Percentiles rank a stretch among this genome's conserved stretches.
Evolutionary conservation across 2,329 filamentous ascomycete species (phyloP).

Genomic region (Colletotrichum sp.): DNA sequence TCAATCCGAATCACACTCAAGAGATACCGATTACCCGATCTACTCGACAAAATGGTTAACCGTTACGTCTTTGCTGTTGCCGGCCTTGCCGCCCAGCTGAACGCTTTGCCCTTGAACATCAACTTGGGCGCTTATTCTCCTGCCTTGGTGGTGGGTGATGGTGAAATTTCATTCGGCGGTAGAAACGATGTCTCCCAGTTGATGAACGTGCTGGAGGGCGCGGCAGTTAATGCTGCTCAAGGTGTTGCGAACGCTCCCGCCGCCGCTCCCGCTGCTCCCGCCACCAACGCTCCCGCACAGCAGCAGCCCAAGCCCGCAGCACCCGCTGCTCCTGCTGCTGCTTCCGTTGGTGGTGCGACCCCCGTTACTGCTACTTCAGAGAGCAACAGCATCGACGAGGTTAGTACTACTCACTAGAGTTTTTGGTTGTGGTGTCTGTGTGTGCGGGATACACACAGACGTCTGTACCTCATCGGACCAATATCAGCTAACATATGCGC

Average conservation of each 20-base stretch:
- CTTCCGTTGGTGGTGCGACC: background rate
- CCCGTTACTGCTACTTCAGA: conserved; percentile 4
- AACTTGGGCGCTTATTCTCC: conserved; percentile 40
- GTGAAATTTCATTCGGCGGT: conserved; percentile 53
- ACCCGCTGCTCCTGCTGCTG: conserved; percentile 17
- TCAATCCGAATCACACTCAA: conserved; percentile 6
- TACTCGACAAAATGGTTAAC: conserved; percentile 21
- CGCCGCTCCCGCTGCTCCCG: conserved; percentile 33
- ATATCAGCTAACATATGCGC: background rate
- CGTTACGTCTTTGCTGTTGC: conserved; percentile 33
- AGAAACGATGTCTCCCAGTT: conserved; percentile 48
- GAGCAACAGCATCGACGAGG: conserved; percentile 12
- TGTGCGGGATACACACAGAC: conserved; percentile 33
- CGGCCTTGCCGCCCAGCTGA: conserved; percentile 29
- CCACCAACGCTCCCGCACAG: conserved; percentile 11
- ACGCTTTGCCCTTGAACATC: conserved; percentile 37
- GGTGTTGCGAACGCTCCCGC: conserved; percentile 29
- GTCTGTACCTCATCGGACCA: background rate
- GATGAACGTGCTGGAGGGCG: conserved; percentile 52
- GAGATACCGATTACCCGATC: conserved; percentile 1
- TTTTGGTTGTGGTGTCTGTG: conserved; percentile 31
- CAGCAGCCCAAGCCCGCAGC: conserved; percentile 23
- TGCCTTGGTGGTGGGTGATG: conserved; percentile 41
- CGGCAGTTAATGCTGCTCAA: conserved; percentile 44
- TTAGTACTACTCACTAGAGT: conserved; percentile 21